These are phyloP conservation scores for Fusarium nurragi DNA, from an alignment of 2,329 filamentous ascomycete species.

Conservation along the genomic window DNA sequence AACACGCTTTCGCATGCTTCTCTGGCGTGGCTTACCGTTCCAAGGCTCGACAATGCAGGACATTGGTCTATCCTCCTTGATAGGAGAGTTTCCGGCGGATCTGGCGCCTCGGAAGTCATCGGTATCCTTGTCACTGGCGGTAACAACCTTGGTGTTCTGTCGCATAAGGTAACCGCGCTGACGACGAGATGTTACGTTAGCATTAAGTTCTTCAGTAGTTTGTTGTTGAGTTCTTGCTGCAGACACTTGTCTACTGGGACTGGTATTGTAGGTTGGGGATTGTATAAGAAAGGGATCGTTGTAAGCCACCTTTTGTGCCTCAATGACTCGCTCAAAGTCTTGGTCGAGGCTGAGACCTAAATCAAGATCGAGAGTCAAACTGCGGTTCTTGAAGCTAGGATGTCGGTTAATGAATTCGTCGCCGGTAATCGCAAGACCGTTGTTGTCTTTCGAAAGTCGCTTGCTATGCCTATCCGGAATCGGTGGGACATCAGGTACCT, in stretches of 20 bases:
- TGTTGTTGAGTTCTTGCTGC: slow-evolving; percentile 24
- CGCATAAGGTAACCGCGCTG: slow-evolving; percentile 99
- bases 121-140: slow-evolving; percentile 82
- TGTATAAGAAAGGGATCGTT: slow-evolving; percentile 36
- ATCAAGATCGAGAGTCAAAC: slow-evolving; percentile 83
- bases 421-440: slow-evolving; percentile 49
- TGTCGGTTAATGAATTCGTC: slow-evolving; percentile 66
- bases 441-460: slow-evolving; percentile 61
- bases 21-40: slow-evolving; percentile 81
- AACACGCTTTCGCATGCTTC: slow-evolving; percentile 66
- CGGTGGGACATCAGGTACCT: slow-evolving; percentile 67
- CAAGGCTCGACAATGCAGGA: slow-evolving; percentile 98
- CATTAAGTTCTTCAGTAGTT: slow-evolving; percentile 51
- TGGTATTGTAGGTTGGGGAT: slow-evolving; percentile 36
- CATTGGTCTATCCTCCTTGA: slow-evolving; percentile 82
- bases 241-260: slow-evolving; percentile 59
- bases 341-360: slow-evolving; percentile 86
- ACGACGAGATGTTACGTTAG: slow-evolving; percentile 71
- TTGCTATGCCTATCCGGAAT: slow-evolving; percentile 70
- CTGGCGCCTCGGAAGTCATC: slow-evolving; percentile 65
- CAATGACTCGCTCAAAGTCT: slow-evolving; percentile 95
- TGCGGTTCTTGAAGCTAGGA: slow-evolving; percentile 81
- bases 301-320: slow-evolving; percentile 87
- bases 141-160: slow-evolving; percentile 96
- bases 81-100: slow-evolving; percentile 73